Conservation (phyloP, 2,329 filamentous ascomycete genomes). For the Aureobasidium zeae region DNA sequence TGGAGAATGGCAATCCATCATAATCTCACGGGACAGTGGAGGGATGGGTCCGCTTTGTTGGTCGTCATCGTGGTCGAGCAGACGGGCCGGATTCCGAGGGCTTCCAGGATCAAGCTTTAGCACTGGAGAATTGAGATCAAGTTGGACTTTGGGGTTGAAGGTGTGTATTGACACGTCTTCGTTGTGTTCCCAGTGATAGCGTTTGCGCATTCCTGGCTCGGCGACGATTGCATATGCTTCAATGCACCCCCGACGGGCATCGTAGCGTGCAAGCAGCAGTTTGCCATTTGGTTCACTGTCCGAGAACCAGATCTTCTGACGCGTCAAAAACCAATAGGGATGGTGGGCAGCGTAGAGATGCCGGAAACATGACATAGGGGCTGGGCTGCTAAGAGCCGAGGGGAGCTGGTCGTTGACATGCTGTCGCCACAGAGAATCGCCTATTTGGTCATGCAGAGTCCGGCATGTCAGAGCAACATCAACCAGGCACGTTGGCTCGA, state of each 20-base stretch:
- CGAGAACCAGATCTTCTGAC: slow-evolving; percentile 76
- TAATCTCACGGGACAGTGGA: slow-evolving; percentile 39
- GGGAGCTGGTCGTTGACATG: slow-evolving; percentile 62
- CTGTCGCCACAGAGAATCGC: slow-evolving; percentile 63
- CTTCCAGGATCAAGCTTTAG: slow-evolving; percentile 33
- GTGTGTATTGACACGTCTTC: slow-evolving; percentile 58
- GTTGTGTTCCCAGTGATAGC: slow-evolving; percentile 57
- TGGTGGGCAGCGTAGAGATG: slow-evolving; percentile 66
- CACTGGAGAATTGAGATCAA: slow-evolving; percentile 68
- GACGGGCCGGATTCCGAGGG: slow-evolving; percentile 19
- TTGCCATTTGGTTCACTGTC: slow-evolving; percentile 66
- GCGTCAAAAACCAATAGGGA: slow-evolving; percentile 74
- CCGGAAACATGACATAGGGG: slow-evolving; percentile 55
- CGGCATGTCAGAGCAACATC: slow-evolving; percentile 53
- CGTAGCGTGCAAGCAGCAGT: slow-evolving; percentile 67
- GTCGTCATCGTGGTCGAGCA: slow-evolving; percentile 16
- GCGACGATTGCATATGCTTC: slow-evolving; percentile 71
- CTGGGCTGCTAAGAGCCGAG: slow-evolving; percentile 43
- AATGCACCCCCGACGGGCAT: slow-evolving; percentile 63
- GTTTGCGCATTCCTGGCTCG: slow-evolving; percentile 45
- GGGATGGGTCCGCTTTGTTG: slow-evolving; percentile 17
- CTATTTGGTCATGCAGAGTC: slow-evolving; percentile 46
- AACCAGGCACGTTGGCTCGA: slow-evolving; percentile 56
- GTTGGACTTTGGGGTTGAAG: slow-evolving; percentile 59
- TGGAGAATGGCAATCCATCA: slow-evolving; percentile 37